These are phyloP conservation scores for Amphibolis antarctica DNA, from an alignment of 106 monocot genomes.

Conservation along the genomic window DNA sequence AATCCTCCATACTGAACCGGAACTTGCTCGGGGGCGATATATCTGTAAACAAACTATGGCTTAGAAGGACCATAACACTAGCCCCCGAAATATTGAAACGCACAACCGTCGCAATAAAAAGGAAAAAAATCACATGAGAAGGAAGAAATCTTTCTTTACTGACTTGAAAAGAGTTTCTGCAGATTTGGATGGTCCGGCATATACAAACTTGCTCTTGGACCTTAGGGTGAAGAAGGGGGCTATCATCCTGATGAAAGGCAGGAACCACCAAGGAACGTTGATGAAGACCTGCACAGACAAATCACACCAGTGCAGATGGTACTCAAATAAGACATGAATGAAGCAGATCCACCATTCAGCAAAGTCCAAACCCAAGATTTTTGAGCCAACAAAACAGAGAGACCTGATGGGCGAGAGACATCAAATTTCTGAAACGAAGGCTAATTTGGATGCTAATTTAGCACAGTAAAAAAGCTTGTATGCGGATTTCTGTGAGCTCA, in stretches of 20 bases:
- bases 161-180: slow-evolving; percentile 40
- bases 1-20: slow-evolving; percentile 26
- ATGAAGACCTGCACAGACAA: slow-evolving; percentile 30
- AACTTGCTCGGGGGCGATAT: slow-evolving; percentile 29
- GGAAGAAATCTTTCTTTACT: neutral
- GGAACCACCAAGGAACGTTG: slow-evolving; percentile 65
- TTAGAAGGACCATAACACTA: too few species aligned
- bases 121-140: neutral
- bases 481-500: too few species aligned
- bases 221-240: slow-evolving; percentile 52
- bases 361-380: neutral
- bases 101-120: neutral
- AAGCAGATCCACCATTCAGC: neutral
- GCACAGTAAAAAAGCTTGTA: too few species aligned
- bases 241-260: slow-evolving; percentile 51
- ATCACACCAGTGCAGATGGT: too few species aligned
- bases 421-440: too few species aligned
- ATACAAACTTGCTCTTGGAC: slow-evolving; percentile 69
- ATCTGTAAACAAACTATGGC: slow-evolving; percentile 1
- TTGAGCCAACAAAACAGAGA: neutral
- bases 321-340: too few species aligned
- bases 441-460: too few species aligned
- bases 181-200: slow-evolving; percentile 36
- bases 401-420: too few species aligned
- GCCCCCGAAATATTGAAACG: neutral